A percentile compares a stretch with the other conserved stretches of the same genome.
Conservation (phyloP, 2,329 filamentous ascomycete genomes). For the Alternaria tenuissima region DNA sequence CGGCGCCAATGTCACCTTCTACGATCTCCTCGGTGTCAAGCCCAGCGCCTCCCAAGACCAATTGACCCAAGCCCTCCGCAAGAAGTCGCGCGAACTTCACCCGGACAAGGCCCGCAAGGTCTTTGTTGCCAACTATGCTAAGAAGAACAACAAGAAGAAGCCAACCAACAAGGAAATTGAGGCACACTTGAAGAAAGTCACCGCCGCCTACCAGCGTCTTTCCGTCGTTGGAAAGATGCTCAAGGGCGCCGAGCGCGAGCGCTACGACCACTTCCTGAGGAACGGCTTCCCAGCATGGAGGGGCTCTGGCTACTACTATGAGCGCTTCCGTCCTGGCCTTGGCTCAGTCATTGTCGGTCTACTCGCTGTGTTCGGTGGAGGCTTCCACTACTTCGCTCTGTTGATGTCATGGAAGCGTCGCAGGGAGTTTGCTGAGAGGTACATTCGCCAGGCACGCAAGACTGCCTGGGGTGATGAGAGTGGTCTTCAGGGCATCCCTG, state of each 20-base stretch:
- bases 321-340: constrained; percentile 87
- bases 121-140: constrained; percentile 73
- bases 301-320: constrained; percentile 98
- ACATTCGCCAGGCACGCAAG: constrained; percentile 87
- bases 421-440: constrained; percentile 87
- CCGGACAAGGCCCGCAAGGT: constrained; percentile 94
- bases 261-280: constrained; percentile 92
- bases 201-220: constrained; percentile 83
- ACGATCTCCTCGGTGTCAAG: constrained; percentile 85
- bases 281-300: constrained; percentile 97
- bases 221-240: constrained; percentile 87
- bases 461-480: constrained; percentile 89
- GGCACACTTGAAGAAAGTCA: constrained; percentile 79
- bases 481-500: constrained; percentile 71
- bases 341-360: constrained; percentile 83
- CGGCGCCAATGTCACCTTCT: constrained; percentile 84
- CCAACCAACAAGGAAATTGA: constrained; percentile 79
- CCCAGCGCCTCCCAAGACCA: constrained; percentile 81
- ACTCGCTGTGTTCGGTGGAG: constrained; percentile 83
- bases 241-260: constrained; percentile 77
- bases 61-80: constrained; percentile 92
- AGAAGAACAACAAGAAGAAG: constrained; percentile 62
- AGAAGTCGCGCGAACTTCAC: constrained; percentile 82
- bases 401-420: constrained; percentile 90
- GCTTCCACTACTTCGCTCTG: constrained; percentile 84